A percentile compares a stretch with the other conserved stretches of the same genome.
These are phyloP conservation scores for Populus hybrid DNA, from an alignment of 441 rosid genomes.

Conservation along the genomic window DNA sequence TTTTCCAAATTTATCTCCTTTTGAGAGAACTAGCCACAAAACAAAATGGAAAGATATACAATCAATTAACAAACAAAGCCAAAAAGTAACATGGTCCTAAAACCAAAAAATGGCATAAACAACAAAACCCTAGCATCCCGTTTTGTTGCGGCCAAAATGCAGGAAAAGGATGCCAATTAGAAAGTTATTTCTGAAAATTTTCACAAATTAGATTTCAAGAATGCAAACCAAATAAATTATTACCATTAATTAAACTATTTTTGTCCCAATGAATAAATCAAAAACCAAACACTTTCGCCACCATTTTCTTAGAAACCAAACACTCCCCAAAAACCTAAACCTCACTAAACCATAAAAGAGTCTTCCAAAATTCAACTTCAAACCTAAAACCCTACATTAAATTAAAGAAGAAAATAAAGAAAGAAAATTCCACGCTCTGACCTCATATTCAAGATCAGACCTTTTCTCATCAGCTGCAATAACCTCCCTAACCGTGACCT, in stretches of 20 bases:
- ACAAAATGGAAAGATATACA: not conserved
- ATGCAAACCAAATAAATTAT: not conserved
- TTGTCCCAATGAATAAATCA: too few relatives aligned
- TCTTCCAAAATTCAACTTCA: not conserved
- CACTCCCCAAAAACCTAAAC: not conserved
- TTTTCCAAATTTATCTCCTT: constrained; percentile 61
- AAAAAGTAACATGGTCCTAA: not conserved
- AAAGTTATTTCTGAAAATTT: not conserved
- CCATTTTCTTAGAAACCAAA: not conserved
- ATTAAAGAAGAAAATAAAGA: not conserved
- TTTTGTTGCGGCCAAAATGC: not conserved
- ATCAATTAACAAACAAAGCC: not conserved
- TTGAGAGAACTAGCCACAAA: constrained; percentile 44
- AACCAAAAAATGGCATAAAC: not conserved
- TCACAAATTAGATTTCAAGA: not conserved
- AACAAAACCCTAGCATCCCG: not conserved
- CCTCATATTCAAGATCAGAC: constrained; percentile 64
- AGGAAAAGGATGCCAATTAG: not conserved
- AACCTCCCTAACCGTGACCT: constrained; percentile 33
- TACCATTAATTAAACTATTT: too few relatives aligned
- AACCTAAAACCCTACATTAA: not conserved
- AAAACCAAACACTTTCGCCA: not conserved
- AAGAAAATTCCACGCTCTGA: constrained; percentile 16
- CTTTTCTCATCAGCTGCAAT: constrained; percentile 60
- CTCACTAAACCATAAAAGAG: not conserved